phyloP scores from a whole-genome alignment of 1,139 yeast genomes.

The Protomyces inundatus region DNA sequence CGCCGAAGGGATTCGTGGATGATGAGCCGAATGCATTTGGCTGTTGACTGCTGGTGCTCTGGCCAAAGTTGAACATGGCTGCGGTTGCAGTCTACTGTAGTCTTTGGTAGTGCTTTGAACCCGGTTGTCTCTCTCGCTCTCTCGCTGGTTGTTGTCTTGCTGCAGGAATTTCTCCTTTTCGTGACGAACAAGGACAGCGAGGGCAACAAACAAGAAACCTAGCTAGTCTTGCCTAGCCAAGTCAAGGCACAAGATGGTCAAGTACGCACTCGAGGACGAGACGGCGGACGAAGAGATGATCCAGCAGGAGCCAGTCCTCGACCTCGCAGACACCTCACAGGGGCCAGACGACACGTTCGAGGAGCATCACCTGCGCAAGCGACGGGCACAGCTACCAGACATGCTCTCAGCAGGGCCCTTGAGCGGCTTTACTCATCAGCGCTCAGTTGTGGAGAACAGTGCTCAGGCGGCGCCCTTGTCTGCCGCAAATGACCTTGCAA shows the following conservation, averaged over 20 bases:
- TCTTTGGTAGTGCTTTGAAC: background rate
- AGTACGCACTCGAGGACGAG: background rate
- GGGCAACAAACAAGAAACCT: too few species aligned
- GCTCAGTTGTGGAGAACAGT: too few species aligned
- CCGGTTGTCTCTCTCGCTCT: background rate
- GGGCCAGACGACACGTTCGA: background rate
- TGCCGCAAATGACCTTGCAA: too few species aligned
- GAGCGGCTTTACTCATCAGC: too few species aligned
- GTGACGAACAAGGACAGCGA: too few species aligned
- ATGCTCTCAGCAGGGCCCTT: too few species aligned
- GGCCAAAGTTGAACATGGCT: background rate
- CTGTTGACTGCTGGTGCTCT: background rate
- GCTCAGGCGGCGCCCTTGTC: too few species aligned
- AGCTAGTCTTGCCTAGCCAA: too few species aligned
- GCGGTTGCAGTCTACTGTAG: background rate
- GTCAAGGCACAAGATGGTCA: background rate
- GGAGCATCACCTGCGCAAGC: background rate
- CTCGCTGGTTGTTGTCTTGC: background rate
- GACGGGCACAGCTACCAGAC: background rate
- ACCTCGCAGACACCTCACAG: background rate
- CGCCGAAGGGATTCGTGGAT: background rate
- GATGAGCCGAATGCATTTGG: background rate
- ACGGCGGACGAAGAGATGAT: background rate
- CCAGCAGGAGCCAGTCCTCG: background rate
- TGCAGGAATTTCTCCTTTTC: too few species aligned